Base-by-base conservation (phyloP, 2,329 filamentous ascomycete species). In the Aspergillus carbonarius region DNA sequence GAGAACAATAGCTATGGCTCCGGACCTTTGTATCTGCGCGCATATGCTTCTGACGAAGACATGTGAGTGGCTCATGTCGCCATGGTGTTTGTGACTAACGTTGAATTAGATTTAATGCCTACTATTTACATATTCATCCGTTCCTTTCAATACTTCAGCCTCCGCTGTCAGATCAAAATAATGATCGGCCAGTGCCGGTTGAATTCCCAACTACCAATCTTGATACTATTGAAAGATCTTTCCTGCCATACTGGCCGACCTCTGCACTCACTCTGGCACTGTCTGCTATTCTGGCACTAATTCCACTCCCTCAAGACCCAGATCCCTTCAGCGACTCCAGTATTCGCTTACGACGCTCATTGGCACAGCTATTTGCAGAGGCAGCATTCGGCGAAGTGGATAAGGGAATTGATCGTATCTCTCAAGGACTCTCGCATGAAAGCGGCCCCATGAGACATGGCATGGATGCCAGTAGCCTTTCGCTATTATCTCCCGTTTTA, bases 61-160 rank as follows among this genome's bases (percentile, higher is more conserved):
- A 62, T 69, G 67, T 69, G 55, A 15, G 64, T 55, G 23, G 23
- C 23, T 23, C 23, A 23, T 3, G 30, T 32, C 9, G 9, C 30
- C n/a, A n/a, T n/a, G 0, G 10, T 17, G 7, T 23, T 4, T 12
- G 23, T 34, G 30, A 35, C 27, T 49, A n/a, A 49, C 27, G 0
- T n/a, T 34, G 4, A 20, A 9, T 27, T 37, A 70, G 68, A 42
- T 8, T 60, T 17, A 69, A 69, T 37, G 66, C 67, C 5, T 70
- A 70, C 51, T 70, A 70, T 37, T 61, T 70, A 3, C 68, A 61
- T 34, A 64, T 70, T 42, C 68, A 70, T 40, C 61, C 66, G 23
- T 70, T 67, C 46, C 52, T 70, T 17, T 66, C 68, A 2, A 20
- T 70, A n/a, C 50, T 70, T 4, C 68, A 66, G 0, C 57, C 63